These are phyloP conservation scores for Blastobotrys persicus DNA, from an alignment of 1,139 yeast genomes.

Conservation along the genomic window DNA sequence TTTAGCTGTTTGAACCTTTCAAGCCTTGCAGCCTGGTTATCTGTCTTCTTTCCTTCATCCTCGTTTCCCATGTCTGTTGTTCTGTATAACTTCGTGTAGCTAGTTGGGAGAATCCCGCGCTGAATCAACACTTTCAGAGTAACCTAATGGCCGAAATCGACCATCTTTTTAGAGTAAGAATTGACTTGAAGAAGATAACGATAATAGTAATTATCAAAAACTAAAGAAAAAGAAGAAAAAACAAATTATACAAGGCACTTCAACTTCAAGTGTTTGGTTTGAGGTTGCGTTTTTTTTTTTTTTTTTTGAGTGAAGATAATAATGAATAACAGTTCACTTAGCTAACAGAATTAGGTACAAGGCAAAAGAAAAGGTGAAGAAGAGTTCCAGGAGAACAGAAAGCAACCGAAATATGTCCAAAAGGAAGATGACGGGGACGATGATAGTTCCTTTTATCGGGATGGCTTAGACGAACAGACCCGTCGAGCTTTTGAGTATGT, in stretches of 20 bases:
- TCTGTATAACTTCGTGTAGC: too few relatives aligned
- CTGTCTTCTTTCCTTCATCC: not conserved
- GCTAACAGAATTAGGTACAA: not conserved
- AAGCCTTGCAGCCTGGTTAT: slow-evolving; percentile 1
- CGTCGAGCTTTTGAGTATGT: slow-evolving; percentile 29
- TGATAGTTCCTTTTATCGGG: slow-evolving; percentile 25
- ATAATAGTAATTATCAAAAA: not conserved
- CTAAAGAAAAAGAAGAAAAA: too few relatives aligned
- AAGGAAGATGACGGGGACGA: not conserved
- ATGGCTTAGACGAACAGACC: slow-evolving; percentile 30
- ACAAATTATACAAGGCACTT: not conserved
- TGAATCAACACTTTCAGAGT: too few relatives aligned
- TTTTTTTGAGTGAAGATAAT: too few relatives aligned
- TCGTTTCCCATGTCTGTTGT: too few relatives aligned
- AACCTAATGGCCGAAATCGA: slow-evolving; percentile 17
- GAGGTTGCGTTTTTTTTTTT: too few relatives aligned
- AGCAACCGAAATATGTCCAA: not conserved
- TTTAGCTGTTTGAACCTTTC: slow-evolving; percentile 24
- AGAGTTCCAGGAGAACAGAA: not conserved
- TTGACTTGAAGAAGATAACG: not conserved
- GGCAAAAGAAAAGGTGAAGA: slow-evolving; percentile 1
- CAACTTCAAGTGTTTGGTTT: too few relatives aligned
- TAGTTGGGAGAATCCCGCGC: too few relatives aligned
- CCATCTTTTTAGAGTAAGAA: slow-evolving; percentile 20
- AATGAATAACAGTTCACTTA: too few relatives aligned